These are phyloP conservation scores for Collybia sordida DNA, from an alignment of 768 basidiomycete species.

Conservation along the genomic window DNA sequence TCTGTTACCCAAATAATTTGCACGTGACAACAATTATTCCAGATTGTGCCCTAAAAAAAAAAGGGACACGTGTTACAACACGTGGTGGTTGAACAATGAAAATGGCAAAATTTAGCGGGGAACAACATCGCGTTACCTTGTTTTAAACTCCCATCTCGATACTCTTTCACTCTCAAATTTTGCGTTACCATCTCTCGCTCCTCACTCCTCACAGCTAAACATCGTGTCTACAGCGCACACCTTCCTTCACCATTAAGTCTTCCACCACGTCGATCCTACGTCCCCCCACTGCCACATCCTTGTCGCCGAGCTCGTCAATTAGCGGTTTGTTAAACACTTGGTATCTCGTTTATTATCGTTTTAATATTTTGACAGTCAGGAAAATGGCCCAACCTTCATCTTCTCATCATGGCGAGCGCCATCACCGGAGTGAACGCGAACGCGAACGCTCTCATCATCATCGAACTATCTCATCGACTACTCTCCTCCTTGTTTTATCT, in stretches of 20 bases:
- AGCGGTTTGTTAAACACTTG: slow-evolving; percentile 35
- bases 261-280: slow-evolving; percentile 70
- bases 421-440: slow-evolving; percentile 49
- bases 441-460: slow-evolving; percentile 67
- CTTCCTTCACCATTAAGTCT: slow-evolving; percentile 30
- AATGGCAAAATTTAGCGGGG: slow-evolving; percentile 28
- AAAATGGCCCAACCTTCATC: slow-evolving; percentile 84
- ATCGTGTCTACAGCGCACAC: slow-evolving; percentile 8
- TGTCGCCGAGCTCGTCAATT: slow-evolving; percentile 69
- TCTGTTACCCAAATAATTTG: slow-evolving; percentile 1
- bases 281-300: slow-evolving; percentile 59
- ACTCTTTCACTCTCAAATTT: slow-evolving; percentile 9
- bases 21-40: slow-evolving; percentile 26
- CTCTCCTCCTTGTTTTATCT: slow-evolving; percentile 82
- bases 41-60: slow-evolving; percentile 12
- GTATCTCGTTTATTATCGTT: slow-evolving; percentile 4
- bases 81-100: slow-evolving; percentile 51
- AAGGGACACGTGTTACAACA: slow-evolving; percentile 28
- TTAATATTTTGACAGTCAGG: slow-evolving; percentile 47
- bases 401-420: slow-evolving; percentile 71
- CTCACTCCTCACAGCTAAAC: slow-evolving; percentile 12
- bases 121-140: slow-evolving; percentile 20
- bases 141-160: slow-evolving; percentile 26
- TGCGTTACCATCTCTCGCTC: slow-evolving; percentile 19
- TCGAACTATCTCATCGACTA: slow-evolving; percentile 87